Evolutionary conservation across 2,329 filamentous ascomycete genomes (phyloP).

Genomic region (Stemphylium vesicarium): DNA sequence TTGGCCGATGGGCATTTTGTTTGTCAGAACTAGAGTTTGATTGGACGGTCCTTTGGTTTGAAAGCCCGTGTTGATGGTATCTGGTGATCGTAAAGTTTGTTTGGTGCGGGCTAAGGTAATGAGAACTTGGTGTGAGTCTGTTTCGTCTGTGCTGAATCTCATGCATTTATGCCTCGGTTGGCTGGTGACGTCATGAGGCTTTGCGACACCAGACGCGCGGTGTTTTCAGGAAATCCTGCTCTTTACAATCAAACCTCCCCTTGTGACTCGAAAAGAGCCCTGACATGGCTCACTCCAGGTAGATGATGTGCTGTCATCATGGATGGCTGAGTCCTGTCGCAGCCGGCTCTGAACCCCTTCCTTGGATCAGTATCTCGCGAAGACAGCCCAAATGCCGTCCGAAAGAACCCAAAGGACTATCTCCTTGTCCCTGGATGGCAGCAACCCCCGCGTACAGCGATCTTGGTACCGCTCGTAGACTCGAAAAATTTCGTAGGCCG

Average conservation of each 20-base stretch:
- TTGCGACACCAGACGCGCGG: constrained; percentile 5
- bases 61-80: background rate
- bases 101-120: constrained; percentile 7
- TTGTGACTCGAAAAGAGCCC: background rate
- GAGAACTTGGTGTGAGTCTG: constrained; percentile 6
- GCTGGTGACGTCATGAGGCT: constrained; percentile 18
- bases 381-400: background rate
- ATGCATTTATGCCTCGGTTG: constrained; percentile 12
- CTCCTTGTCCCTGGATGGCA: background rate
- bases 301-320: background rate
- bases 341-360: no score
- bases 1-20: constrained; percentile 45
- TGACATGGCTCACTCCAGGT: background rate
- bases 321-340: no score
- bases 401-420: background rate
- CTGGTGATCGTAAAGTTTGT: constrained; percentile 7
- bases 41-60: constrained; percentile 4
- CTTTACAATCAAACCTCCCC: background rate
- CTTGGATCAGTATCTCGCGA: background rate
- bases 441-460: background rate
- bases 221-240: constrained; percentile 8
- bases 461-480: background rate
- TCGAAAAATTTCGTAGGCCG: background rate
- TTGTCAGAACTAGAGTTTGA: constrained; percentile 2
- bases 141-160: constrained; percentile 1